Evolutionary conservation across 768 basidiomycete genomes (phyloP), one percentile per base, ranked within the genome.

Genomic region (Udeniomyces megalosporus): DNA sequence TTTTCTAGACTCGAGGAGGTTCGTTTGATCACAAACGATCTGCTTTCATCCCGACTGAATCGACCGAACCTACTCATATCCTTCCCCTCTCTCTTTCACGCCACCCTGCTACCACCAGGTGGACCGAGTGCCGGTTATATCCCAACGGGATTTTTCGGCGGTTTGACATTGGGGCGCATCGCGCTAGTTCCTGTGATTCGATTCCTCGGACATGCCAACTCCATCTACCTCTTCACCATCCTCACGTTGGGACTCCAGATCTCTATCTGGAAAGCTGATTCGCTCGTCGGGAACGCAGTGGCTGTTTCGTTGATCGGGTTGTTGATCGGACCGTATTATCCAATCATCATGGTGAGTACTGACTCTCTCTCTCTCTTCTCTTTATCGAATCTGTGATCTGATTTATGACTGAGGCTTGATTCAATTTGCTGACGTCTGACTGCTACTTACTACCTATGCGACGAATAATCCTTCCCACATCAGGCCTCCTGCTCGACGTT

Each of bases 251-350:
- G 77, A 3, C 76, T 87, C 22, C 80, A 86, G 68, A 68, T 86
- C 31, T 68, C 83, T 7, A 74, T 87, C 44, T 88, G 85, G 85
- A 76, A 83, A 31, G 79, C 82, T 0, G 82, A 82, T 26, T 77
- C 80, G 5, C 74, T 86, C 17, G 74, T 85, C 10, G 83, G 80
- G 2, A 77, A 80, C 66, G 85, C 80, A 2, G 76, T 86, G 3
- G 80, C 82, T 0, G 77, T 86, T 26, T 78, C 83, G 2, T 66
- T 85, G 50, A 73, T 85, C 17, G 86, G 85, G 20, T 52, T 86
- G 10, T 71, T 86, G 26, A 75, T 88, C n/a, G 86, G 84, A 0
- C 85, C 84, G 2, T 80, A 86, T 75, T 86, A 83, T 69, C 84
- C 84, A 29, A 77, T 80, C 61, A 77, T 80, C 10, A 82, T 89